Conservation (phyloP, 169 alveolate species). For the Plasmodium coatneyi region DNA sequence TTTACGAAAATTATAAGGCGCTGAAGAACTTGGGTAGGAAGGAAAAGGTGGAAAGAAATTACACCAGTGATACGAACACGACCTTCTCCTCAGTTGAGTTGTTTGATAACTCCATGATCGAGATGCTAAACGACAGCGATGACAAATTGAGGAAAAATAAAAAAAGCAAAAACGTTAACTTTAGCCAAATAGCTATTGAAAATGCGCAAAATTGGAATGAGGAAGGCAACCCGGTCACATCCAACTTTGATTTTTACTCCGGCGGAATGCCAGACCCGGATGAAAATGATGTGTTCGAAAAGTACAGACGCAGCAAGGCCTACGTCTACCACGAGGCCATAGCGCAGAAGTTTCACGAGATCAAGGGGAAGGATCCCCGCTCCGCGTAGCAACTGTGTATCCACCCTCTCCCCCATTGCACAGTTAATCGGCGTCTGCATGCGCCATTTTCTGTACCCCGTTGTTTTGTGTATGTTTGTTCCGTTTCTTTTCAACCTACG, state of each 20-base stretch:
- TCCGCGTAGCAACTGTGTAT: not conserved
- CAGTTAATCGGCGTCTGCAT: not conserved
- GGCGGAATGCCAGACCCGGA: constrained; percentile 4
- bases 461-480: not conserved
- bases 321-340: constrained; percentile 71
- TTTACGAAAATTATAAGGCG: constrained; percentile 30
- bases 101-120: constrained; percentile 58
- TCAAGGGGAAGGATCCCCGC: constrained; percentile 14
- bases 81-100: constrained; percentile 67
- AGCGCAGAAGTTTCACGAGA: constrained; percentile 56
- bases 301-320: constrained; percentile 63
- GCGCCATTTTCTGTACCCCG: not conserved
- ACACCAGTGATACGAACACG: constrained; percentile 58
- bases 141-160: constrained; percentile 24
- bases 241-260: constrained; percentile 40
- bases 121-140: constrained; percentile 36
- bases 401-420: not conserved
- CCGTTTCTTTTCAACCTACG: not conserved
- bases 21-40: not conserved
- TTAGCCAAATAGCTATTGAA: constrained; percentile 70
- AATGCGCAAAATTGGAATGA: constrained; percentile 76
- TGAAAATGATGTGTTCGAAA: constrained; percentile 54
- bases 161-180: constrained; percentile 59
- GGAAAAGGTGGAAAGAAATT: not conserved
- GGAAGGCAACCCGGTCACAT: not conserved